Conservation (phyloP, 805 yeast species). For the Priceomyces castillae region DNA sequence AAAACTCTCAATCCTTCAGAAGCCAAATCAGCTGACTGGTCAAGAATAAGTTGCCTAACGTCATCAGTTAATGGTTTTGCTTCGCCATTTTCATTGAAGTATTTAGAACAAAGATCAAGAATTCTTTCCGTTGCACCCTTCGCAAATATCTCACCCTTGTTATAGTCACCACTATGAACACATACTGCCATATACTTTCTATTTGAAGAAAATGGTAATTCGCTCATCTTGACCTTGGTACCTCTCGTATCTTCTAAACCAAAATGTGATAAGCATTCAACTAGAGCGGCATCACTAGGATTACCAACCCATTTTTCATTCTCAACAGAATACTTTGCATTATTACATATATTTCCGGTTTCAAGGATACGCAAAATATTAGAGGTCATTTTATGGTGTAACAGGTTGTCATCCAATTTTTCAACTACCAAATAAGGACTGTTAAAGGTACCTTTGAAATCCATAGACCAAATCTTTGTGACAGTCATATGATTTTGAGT, state of each 20-base stretch:
- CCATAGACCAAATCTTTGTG: slow-evolving; percentile 76
- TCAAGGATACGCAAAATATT: slow-evolving; percentile 58
- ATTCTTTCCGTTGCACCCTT: slow-evolving; percentile 91
- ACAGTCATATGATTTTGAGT: slow-evolving; percentile 92
- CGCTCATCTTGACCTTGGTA: slow-evolving; percentile 58
- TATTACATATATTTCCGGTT: slow-evolving; percentile 73
- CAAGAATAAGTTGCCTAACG: slow-evolving; percentile 44
- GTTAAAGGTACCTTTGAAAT: slow-evolving; percentile 42
- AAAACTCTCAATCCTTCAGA: slow-evolving; percentile 81
- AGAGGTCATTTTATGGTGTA: slow-evolving; percentile 46
- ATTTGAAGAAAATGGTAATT: slow-evolving; percentile 78
- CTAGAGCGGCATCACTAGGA: slow-evolving; percentile 90
- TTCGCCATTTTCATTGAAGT: slow-evolving; percentile 57
- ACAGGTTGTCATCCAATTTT: slow-evolving; percentile 38
- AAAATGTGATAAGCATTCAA: slow-evolving; percentile 70
- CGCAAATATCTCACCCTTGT: slow-evolving; percentile 58
- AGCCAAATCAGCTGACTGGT: slow-evolving; percentile 66
- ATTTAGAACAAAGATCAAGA: slow-evolving; percentile 57
- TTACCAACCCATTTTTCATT: slow-evolving; percentile 77
- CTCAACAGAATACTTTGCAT: slow-evolving; percentile 66
- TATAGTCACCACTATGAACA: slow-evolving; percentile 55
- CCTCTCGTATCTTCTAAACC: slow-evolving; percentile 70
- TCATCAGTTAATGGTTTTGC: slow-evolving; percentile 55
- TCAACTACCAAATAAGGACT: slow-evolving; percentile 47
- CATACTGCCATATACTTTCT: slow-evolving; percentile 91